Conservation (phyloP, 768 basidiomycete genomes). For the Lentinula guzmanii region DNA sequence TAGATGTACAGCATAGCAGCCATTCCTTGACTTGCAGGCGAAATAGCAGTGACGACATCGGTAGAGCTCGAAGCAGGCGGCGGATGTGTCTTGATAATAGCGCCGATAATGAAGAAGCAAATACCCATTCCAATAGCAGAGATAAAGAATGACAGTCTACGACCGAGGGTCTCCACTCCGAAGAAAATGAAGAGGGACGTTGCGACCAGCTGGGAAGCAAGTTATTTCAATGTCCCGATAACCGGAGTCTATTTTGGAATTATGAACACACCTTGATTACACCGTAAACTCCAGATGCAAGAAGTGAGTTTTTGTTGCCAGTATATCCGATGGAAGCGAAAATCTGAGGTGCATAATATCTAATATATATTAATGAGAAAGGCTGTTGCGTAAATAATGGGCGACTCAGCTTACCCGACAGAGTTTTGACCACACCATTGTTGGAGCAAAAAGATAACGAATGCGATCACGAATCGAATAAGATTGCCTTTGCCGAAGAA, state of each 20-base stretch:
- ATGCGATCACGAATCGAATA: constrained; percentile 55
- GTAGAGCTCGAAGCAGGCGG: constrained; percentile 18
- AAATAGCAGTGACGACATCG: constrained; percentile 1
- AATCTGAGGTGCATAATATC: constrained; percentile 72
- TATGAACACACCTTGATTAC: neutral
- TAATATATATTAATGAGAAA: constrained; percentile 10
- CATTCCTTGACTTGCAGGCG: constrained; percentile 51
- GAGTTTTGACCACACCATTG: constrained; percentile 64
- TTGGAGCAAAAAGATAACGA: constrained; percentile 51
- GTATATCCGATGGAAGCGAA: constrained; percentile 69
- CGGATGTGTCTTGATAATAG: constrained; percentile 57
- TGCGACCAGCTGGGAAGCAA: constrained; percentile 46
- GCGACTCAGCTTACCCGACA: constrained; percentile 20
- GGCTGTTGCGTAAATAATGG: neutral
- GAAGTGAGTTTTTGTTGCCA: constrained; percentile 50
- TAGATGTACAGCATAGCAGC: constrained; percentile 60
- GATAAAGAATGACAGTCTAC: constrained; percentile 47
- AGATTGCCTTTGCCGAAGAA: constrained; percentile 56
- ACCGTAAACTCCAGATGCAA: constrained; percentile 66
- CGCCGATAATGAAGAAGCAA: constrained; percentile 59
- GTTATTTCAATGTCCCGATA: too few species aligned
- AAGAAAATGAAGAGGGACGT: constrained; percentile 66
- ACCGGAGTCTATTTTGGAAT: too few species aligned
- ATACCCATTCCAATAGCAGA: constrained; percentile 53
- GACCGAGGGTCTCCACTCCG: constrained; percentile 59